Evolutionary conservation across 768 basidiomycete species (phyloP).

Genomic region (Inosperma sp.): DNA sequence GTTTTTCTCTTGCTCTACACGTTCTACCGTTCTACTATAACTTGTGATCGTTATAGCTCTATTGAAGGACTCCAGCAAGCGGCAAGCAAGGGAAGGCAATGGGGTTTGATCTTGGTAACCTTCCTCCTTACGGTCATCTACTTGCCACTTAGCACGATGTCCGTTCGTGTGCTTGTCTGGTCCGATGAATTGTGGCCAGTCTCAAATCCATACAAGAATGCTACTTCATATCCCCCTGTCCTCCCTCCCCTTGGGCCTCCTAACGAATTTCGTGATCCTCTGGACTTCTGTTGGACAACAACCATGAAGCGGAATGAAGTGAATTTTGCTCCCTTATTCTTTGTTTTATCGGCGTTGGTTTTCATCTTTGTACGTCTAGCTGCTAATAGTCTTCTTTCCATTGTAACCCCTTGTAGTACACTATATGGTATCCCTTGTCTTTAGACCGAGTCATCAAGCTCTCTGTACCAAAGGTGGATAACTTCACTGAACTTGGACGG

Average conservation of each 20-base stretch:
- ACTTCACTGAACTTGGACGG: slow-evolving; percentile 67
- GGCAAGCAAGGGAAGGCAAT: slow-evolving; percentile 38
- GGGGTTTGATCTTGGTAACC: slow-evolving; percentile 55
- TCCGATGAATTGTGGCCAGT: slow-evolving; percentile 73
- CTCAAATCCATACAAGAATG: slow-evolving; percentile 61
- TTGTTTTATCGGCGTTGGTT: slow-evolving; percentile 53
- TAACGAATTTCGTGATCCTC: slow-evolving; percentile 51
- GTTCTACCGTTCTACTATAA: slow-evolving; percentile 48
- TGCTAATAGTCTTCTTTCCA: not conserved
- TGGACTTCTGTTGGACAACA: slow-evolving; percentile 77
- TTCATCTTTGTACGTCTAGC: slow-evolving; percentile 39
- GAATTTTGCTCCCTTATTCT: slow-evolving; percentile 61
- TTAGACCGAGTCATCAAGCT: slow-evolving; percentile 51
- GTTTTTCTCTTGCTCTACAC: slow-evolving; percentile 51
- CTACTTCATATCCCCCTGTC: slow-evolving; percentile 45
- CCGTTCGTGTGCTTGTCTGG: slow-evolving; percentile 73
- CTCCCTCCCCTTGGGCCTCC: slow-evolving; percentile 52
- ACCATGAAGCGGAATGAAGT: slow-evolving; percentile 67
- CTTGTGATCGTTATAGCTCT: slow-evolving; percentile 45
- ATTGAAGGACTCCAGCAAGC: slow-evolving; percentile 54
- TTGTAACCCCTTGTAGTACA: slow-evolving; percentile 41
- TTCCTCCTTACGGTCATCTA: slow-evolving; percentile 68
- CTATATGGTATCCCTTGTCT: slow-evolving; percentile 65
- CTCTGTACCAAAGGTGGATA: slow-evolving; percentile 61
- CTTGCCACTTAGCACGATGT: slow-evolving; percentile 73